Percentiles rank a stretch among this genome's conserved stretches.
These are phyloP conservation scores for Ascosphaera apis DNA, from an alignment of 2,329 filamentous ascomycete species.

Conservation along the genomic window DNA sequence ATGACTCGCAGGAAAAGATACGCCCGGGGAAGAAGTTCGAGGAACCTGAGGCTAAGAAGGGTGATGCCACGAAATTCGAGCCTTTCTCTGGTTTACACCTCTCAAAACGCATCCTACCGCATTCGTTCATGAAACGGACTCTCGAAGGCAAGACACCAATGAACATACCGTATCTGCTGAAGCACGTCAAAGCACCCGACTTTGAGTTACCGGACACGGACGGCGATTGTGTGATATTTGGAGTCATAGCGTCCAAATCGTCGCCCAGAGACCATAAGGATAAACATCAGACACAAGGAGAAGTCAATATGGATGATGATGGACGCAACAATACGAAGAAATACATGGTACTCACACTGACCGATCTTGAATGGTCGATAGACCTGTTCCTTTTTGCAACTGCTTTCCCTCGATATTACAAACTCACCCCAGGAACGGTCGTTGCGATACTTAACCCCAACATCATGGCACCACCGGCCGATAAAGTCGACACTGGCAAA, in stretches of 20 bases:
- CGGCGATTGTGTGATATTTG: slow-evolving; percentile 74
- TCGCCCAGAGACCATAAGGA: slow-evolving; percentile 43
- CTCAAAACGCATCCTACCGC: slow-evolving; percentile 59
- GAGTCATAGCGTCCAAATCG: slow-evolving; percentile 71
- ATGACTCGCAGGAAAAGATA: slow-evolving; percentile 7
- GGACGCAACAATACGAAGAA: slow-evolving; percentile 41
- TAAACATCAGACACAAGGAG: slow-evolving; percentile 12
- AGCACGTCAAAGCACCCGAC: slow-evolving; percentile 56
- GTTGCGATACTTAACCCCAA: slow-evolving; percentile 79
- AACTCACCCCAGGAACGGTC: slow-evolving; percentile 73
- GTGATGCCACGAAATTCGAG: slow-evolving; percentile 46
- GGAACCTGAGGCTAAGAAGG: neutral
- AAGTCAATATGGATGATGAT: slow-evolving; percentile 25
- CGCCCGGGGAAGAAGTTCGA: slow-evolving; percentile 1
- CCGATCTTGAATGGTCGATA: slow-evolving; percentile 73
- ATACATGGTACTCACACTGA: slow-evolving; percentile 79
- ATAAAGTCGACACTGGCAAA: slow-evolving; percentile 51
- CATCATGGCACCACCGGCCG: slow-evolving; percentile 66
- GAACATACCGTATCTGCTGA: slow-evolving; percentile 57
- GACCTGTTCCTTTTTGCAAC: slow-evolving; percentile 82
- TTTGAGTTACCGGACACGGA: slow-evolving; percentile 66
- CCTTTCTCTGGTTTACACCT: slow-evolving; percentile 70
- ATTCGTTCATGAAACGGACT: slow-evolving; percentile 55
- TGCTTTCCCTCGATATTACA: slow-evolving; percentile 84
- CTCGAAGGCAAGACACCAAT: slow-evolving; percentile 57